phyloP scores from a whole-genome alignment of 352 stramenopile genomes.

The Pythium phragmiticola region DNA sequence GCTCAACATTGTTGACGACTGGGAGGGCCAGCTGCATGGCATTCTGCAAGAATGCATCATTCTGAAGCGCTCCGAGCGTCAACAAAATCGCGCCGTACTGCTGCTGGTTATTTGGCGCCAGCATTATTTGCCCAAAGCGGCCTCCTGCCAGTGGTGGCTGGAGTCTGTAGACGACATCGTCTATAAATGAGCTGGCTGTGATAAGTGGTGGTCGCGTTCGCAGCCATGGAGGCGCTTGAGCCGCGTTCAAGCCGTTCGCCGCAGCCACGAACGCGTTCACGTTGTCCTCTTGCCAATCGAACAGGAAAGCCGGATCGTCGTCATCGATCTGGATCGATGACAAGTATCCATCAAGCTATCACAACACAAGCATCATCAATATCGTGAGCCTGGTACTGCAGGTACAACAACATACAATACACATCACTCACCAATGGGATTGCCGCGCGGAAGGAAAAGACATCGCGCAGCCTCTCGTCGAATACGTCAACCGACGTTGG shows the following conservation, averaged over 20 bases:
- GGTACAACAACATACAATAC: slow-evolving; percentile 10
- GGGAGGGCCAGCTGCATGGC: slow-evolving; percentile 27
- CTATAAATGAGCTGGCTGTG: slow-evolving; percentile 24
- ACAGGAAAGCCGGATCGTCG: slow-evolving; percentile 19
- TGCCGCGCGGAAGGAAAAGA: not conserved
- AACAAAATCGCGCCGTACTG: slow-evolving; percentile 20
- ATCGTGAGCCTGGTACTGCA: slow-evolving; percentile 7
- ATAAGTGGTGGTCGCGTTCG: slow-evolving; percentile 29
- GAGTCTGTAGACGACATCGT: slow-evolving; percentile 26
- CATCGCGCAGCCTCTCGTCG: slow-evolving; percentile 60
- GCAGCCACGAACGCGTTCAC: slow-evolving; percentile 14
- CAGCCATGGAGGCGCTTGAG: slow-evolving; percentile 23
- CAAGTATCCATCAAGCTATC: slow-evolving; percentile 19
- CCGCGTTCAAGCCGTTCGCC: slow-evolving; percentile 22
- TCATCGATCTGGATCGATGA: slow-evolving; percentile 17
- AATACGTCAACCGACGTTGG: slow-evolving; percentile 86
- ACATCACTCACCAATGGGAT: slow-evolving; percentile 5
- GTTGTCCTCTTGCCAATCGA: slow-evolving; percentile 13
- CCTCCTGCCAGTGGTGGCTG: slow-evolving; percentile 22
- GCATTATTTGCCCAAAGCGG: slow-evolving; percentile 21
- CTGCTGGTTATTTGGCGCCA: slow-evolving; percentile 26
- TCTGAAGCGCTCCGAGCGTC: slow-evolving; percentile 15
- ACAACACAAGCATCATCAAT: slow-evolving; percentile 13
- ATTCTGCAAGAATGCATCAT: slow-evolving; percentile 30
- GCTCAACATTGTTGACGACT: slow-evolving; percentile 28